Conservation (phyloP, 768 basidiomycete genomes). For the Boletus pseudo-olivaceus region DNA sequence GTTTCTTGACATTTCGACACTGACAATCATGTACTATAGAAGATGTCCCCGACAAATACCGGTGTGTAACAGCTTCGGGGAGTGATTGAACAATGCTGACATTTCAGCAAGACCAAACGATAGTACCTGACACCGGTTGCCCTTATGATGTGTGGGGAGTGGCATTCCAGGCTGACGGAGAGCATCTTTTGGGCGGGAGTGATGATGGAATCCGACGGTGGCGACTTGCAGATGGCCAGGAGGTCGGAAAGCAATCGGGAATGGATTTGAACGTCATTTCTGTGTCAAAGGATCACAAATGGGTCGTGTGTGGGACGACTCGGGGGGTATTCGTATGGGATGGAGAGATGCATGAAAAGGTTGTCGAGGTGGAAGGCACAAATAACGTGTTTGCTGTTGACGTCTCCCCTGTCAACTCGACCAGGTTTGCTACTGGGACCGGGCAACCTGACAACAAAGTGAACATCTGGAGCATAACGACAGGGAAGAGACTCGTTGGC, state of each 20-base stretch:
- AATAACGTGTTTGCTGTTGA: background rate
- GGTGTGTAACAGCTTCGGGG: no score
- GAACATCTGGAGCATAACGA: background rate
- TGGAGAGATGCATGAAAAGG: background rate
- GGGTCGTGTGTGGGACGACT: background rate
- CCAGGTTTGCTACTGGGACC: background rate
- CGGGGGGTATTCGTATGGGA: background rate
- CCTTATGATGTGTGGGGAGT: background rate
- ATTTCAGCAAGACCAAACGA: no score
- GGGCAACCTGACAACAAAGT: background rate
- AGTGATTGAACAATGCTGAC: no score
- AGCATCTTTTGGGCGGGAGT: no score
- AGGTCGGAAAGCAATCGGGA: background rate
- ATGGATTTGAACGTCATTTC: background rate
- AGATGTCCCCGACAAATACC: no score
- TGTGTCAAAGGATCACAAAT: background rate
- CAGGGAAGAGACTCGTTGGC: no score
- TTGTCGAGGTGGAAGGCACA: background rate
- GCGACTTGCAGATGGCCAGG: background rate
- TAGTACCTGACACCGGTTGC: no score
- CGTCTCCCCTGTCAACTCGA: background rate
- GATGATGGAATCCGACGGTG: no score
- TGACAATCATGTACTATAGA: no score
- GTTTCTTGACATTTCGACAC: no score
- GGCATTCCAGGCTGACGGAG: background rate